These are phyloP conservation scores for Skeletonema costatum DNA, from an alignment of 108 stramenopile species.

Conservation along the genomic window DNA sequence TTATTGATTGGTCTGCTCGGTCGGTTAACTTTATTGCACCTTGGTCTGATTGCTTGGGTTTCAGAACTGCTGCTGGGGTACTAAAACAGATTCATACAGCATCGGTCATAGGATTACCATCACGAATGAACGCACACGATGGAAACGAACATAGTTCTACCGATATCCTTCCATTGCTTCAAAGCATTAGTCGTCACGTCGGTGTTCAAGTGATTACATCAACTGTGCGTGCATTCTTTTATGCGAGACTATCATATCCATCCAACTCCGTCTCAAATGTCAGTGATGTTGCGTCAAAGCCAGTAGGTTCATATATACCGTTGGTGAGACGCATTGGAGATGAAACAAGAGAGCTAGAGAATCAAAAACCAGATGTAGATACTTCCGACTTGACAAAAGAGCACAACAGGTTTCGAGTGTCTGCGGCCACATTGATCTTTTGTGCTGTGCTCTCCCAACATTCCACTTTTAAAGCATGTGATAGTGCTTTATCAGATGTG, in stretches of 20 bases:
- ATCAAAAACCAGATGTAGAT: conserved; percentile 9
- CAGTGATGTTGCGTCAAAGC: neutral
- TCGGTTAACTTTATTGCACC: conserved; percentile 21
- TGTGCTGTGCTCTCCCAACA: conserved; percentile 3
- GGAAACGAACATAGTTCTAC: neutral
- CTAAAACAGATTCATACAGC: conserved; percentile 15
- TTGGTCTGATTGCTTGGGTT: conserved; percentile 35
- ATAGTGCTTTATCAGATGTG: conserved; percentile 13
- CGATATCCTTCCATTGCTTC: conserved; percentile 10
- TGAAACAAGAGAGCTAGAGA: neutral
- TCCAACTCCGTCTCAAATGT: neutral
- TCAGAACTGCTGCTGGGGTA: conserved; percentile 8
- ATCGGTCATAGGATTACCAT: neutral
- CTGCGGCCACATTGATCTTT: conserved; percentile 22
- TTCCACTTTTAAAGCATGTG: neutral
- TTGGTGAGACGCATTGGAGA: conserved; percentile 20
- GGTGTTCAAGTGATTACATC: conserved; percentile 12
- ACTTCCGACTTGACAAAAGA: neutral
- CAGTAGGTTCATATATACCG: conserved; percentile 22
- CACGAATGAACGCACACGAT: neutral
- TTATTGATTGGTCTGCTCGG: conserved; percentile 33
- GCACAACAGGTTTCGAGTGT: conserved; percentile 9
- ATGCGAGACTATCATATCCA: conserved; percentile 18
- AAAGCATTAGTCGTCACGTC: conserved; percentile 9
- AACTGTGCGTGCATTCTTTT: conserved; percentile 23